Base-by-base conservation (phyloP, 148 eudicot genomes). In the Nepenthes mirabilis region DNA sequence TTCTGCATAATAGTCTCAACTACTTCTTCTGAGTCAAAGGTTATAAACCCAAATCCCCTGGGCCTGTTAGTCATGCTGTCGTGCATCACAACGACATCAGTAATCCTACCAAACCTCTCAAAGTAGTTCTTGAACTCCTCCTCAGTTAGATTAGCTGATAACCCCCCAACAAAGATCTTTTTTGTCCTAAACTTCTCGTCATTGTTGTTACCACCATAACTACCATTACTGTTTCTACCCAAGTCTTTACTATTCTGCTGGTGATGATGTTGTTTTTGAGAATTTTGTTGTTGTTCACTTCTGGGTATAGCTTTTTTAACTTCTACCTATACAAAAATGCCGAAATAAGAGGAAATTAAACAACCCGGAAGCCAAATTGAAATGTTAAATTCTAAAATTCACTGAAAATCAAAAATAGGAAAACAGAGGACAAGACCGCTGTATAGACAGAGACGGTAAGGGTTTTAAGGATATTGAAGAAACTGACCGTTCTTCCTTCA, bases 111-210 rank as follows among this genome's bases (percentile, higher is more conserved):
- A 73, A 86, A 86, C 68, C 79, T 74, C 68, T 82, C 83, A 53
- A 90, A 90, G 69, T 90, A 90, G 52, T 40, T 43, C 73, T 69
- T 87, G 65, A 90, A 90, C 66, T 84, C 88, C 23, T 78, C 83
- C 56, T 87, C 85, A 8, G 86, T 90, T 63, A 90, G 57, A 77
- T 62, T 79, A 77, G 88, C 72, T 1, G 97, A 71, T 68, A 90
- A 77, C 34, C 97, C 97, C 32, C 97, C 97, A 54, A 90, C 97
- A 65, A 90, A 90, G 63, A 90, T 84, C 81, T 90, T 90, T 70
- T 82, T 87, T 47, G 86, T 76, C 68, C 72, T 84, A 65, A 69
- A 62, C 49, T 69, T 56, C 37, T 74, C 55, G 37, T 66, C 71
- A 62, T 6, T 36, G 47, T 63, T 51, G 57, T 13, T 62, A 60